These are phyloP conservation scores for Petunia secreta DNA, from an alignment of 257 asterid species.

Conservation along the genomic window DNA sequence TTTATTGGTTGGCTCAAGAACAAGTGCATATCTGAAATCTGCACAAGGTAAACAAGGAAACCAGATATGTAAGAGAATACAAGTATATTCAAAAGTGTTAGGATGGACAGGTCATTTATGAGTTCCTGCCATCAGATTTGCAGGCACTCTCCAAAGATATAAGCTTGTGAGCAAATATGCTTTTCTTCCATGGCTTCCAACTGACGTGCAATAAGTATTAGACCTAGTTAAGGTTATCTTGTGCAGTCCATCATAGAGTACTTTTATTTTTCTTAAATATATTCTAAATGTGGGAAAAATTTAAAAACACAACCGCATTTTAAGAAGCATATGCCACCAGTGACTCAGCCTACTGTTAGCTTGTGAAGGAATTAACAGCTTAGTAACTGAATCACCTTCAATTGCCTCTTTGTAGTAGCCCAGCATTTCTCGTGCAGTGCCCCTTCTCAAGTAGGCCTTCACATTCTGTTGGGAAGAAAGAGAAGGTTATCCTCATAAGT, in stretches of 20 bases:
- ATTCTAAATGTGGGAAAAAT: neutral
- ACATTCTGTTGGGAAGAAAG: slow-evolving; percentile 58
- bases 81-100: neutral
- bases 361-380: slow-evolving; percentile 8
- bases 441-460: slow-evolving; percentile 87
- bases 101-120: slow-evolving; percentile 19
- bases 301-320: no score
- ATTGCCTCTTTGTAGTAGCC: slow-evolving; percentile 78
- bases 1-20: slow-evolving; percentile 94
- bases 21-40: slow-evolving; percentile 87
- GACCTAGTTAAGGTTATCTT: neutral
- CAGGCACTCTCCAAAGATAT: neutral
- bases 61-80: neutral
- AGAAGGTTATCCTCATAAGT: slow-evolving; percentile 17
- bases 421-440: slow-evolving; percentile 90
- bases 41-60: slow-evolving; percentile 32
- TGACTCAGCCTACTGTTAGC: slow-evolving; percentile 1
- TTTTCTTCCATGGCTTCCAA: neutral
- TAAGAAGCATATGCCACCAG: neutral
- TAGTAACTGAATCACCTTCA: slow-evolving; percentile 56
- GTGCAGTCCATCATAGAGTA: neutral
- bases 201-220: neutral
- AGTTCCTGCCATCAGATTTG: neutral
- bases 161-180: neutral
- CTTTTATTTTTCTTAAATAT: neutral